Base-by-base conservation (phyloP, 257 asterid genomes). In the Prunella vulgaris region DNA sequence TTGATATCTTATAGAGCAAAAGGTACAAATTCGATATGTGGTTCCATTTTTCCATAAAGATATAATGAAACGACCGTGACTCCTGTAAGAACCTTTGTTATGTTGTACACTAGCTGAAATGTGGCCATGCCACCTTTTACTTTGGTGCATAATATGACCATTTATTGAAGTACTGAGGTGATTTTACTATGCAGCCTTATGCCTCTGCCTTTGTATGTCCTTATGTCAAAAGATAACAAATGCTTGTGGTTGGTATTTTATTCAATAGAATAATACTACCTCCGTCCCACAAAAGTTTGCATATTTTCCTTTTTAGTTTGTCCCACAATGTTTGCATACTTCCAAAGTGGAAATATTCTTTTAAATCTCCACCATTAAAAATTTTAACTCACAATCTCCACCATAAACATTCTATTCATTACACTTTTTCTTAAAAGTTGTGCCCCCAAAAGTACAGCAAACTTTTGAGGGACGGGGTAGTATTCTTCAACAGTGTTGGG, bases 41-140 rank as follows among this genome's bases (percentile, higher is more conserved):
- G 69, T 70, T 79, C 81, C 74, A 58, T 17, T 20, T 80, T 74
- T 72, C 56, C 60, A 27, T 14, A n/a, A 57, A 30, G 40, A 78
- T 27, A 30, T 44, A 66, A 60, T 51, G 76, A 71, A 68, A 60
- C 60, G 44, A 22, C 14, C 12, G 58, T 14, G 48, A 63, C 60
- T 48, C 71, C 25, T 59, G 60, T 37, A 58, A 56, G 60, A 56
- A 68, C 46, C 53, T 25, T 37, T 42, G 28, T 9, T 68, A 32
- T 71, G 27, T n/a, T 21, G 30, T 61, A 49, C 42, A 30, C 35
- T 54, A 61, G 33, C 49, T 63, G 57, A 54, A 62, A 69, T 14
- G 24, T 60, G 30, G 21, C 49, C 25, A 46, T 57, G 64, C 74
- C 63, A 27, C 71, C 71, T n/a, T 5, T 48, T 4, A 12, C 5